Base-by-base conservation (phyloP, 371 early-diverging fungal genomes). In the Saksenaea oblongispora region DNA sequence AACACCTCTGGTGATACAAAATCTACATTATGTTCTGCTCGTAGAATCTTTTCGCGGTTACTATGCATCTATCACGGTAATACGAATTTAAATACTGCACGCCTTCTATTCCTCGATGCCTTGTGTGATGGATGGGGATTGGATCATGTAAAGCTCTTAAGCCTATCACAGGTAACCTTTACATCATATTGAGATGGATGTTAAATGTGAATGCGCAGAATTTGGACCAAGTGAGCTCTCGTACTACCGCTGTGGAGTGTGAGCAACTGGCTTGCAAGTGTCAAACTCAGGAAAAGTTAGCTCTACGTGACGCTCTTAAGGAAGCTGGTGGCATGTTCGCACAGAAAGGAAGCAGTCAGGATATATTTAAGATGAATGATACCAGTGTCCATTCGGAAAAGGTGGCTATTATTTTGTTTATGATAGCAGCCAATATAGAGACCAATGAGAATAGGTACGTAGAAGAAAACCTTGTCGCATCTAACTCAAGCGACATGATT, bases 11-110 rank as follows among this genome's bases (percentile, higher is more conserved):
- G 28, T 3, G 57, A 41, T 3, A 61, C 63, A 2, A 59, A 56
- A 11, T 63, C 62, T 14, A 63, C 61, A 13, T 34, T 68, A 4
- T 71, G 72, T 37, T 56, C 59, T 5, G 55, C 66, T 37, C 68
- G 60, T 15, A 41, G 72, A 13, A 67, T 72, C 10, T 36, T 79
- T 13, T 69, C 76, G 15, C 61, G 80, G 51, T 42, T 79, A 18
- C 18, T 54, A 7, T 78, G 70, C 44, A 24, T 78, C 9, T 78
- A 78, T 56, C 63, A 70, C 17, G 44, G 56, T 18, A 47, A 26
- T 22, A 47, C 22, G 2, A 47, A 13, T 64, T 8, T 58, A 44
- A 31, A 44, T 53, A 14, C 36, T 65, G 27, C 37, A 56, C 14
- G 39, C n/a, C 1, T n/a, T 60, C 8, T 69, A 57, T 37, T 42